Conservation (phyloP, 805 yeast species). For the Alloascoidea africana region DNA sequence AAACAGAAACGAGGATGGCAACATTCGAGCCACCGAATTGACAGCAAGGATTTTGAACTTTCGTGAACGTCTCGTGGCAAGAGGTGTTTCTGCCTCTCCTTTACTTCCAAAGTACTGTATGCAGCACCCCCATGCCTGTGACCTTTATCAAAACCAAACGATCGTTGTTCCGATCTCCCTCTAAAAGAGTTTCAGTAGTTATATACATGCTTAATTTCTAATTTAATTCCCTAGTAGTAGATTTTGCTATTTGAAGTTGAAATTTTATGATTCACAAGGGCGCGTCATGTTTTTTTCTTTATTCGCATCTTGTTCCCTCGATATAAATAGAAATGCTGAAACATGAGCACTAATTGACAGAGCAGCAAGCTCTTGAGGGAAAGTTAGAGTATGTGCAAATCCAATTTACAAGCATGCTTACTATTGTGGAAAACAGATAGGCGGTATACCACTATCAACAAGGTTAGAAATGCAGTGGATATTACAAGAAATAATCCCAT, state of each 20-base stretch:
- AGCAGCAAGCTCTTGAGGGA: not conserved
- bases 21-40: constrained; percentile 15
- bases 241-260: too few species aligned
- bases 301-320: too few species aligned
- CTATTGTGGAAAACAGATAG: not conserved
- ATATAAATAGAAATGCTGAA: constrained; percentile 1
- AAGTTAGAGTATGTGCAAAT: not conserved
- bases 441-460: not conserved
- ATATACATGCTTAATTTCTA: too few species aligned
- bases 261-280: too few species aligned
- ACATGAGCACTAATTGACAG: not conserved
- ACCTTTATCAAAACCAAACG: constrained; percentile 8
- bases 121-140: constrained; percentile 24
- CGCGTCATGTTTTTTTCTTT: too few species aligned
- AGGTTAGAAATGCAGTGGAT: not conserved
- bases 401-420: not conserved
- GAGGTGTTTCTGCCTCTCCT: constrained; percentile 20
- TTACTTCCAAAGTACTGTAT: constrained; percentile 23
- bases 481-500: not conserved
- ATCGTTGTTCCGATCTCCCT: too few species aligned
- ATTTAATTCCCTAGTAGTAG: too few species aligned
- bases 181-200: too few species aligned
- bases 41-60: constrained; percentile 23
- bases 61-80: constrained; percentile 23
- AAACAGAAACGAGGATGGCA: constrained; percentile 19